Evolutionary conservation across 2,329 filamentous ascomycete genomes (phyloP).

Genomic region (Herpotrichia juniperi): DNA sequence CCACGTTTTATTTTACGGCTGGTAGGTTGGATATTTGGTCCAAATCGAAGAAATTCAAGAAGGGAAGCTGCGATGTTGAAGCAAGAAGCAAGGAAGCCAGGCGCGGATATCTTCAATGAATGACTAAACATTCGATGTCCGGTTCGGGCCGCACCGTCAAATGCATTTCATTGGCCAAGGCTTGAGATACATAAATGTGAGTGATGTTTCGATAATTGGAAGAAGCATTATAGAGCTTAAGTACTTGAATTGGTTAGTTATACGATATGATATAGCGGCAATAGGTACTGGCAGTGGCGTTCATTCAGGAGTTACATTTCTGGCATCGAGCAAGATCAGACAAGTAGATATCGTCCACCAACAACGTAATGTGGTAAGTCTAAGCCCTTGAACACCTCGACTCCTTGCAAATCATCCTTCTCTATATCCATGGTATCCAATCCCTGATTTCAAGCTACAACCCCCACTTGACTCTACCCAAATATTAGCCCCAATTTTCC

Average conservation of each 20-base stretch:
- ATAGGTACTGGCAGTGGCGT: background rate
- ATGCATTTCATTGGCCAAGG: slow-evolving; percentile 8
- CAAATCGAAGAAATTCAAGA: too few relatives aligned
- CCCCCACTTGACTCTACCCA: too few relatives aligned
- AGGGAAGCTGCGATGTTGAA: background rate
- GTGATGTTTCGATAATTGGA: too few relatives aligned
- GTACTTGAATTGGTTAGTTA: too few relatives aligned
- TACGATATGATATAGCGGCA: too few relatives aligned
- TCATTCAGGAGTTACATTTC: background rate
- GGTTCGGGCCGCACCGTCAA: slow-evolving; percentile 16
- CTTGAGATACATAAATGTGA: slow-evolving; percentile 1
- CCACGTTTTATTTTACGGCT: too few relatives aligned
- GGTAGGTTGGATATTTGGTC: too few relatives aligned
- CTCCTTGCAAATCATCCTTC: background rate
- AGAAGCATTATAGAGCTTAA: too few relatives aligned
- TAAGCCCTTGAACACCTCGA: too few relatives aligned
- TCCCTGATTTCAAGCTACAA: background rate
- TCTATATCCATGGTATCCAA: slow-evolving; percentile 7
- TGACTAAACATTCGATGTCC: slow-evolving; percentile 15
- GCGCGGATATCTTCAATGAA: slow-evolving; percentile 1
- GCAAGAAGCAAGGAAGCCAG: background rate
- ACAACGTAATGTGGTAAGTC: background rate
- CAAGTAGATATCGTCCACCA: background rate
- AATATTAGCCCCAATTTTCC: too few relatives aligned
- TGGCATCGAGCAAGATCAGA: slow-evolving; percentile 1